phyloP scores from a whole-genome alignment of 148 eudicot genomes.

The Dianthus caryophyllus region DNA sequence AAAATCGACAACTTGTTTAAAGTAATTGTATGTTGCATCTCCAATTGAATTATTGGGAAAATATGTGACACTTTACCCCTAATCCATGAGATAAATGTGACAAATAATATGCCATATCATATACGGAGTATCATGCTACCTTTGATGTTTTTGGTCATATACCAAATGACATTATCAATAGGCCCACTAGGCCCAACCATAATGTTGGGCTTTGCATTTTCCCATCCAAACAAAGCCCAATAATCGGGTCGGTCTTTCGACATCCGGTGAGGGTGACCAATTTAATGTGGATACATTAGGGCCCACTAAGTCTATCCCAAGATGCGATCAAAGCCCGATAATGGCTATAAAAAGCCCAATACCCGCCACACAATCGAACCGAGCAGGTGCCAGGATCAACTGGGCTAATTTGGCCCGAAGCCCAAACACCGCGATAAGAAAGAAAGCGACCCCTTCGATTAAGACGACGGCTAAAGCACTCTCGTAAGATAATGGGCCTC shows the following conservation, averaged over 20 bases:
- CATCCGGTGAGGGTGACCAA: conserved; percentile 65
- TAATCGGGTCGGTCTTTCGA: conserved; percentile 31
- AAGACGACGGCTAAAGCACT: conserved; percentile 43
- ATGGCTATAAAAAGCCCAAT: conserved; percentile 90
- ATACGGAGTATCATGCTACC: conserved; percentile 96
- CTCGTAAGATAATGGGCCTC: conserved; percentile 64
- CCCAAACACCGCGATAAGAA: conserved; percentile 55
- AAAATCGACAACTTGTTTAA: conserved; percentile 65
- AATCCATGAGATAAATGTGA: conserved; percentile 74
- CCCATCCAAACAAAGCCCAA: conserved; percentile 56
- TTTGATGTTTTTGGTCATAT: conserved; percentile 65
- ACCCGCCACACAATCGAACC: conserved; percentile 66
- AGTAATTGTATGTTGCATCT: conserved; percentile 56
- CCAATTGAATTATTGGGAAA: conserved; percentile 60
- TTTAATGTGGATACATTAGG: conserved; percentile 55
- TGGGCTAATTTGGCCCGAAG: conserved; percentile 67
- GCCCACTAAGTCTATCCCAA: conserved; percentile 76
- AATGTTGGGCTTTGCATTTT: conserved; percentile 75
- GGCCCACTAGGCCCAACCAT: conserved; percentile 70
- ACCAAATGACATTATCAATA: conserved; percentile 60
- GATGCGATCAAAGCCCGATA: conserved; percentile 69
- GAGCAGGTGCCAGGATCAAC: conserved; percentile 56
- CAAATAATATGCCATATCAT: conserved; percentile 78
- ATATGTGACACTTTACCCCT: conserved; percentile 61
- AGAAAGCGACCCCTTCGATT: conserved; percentile 47